phyloP scores from a whole-genome alignment of 2,329 filamentous ascomycete species.

The Calonectria pteridis region DNA sequence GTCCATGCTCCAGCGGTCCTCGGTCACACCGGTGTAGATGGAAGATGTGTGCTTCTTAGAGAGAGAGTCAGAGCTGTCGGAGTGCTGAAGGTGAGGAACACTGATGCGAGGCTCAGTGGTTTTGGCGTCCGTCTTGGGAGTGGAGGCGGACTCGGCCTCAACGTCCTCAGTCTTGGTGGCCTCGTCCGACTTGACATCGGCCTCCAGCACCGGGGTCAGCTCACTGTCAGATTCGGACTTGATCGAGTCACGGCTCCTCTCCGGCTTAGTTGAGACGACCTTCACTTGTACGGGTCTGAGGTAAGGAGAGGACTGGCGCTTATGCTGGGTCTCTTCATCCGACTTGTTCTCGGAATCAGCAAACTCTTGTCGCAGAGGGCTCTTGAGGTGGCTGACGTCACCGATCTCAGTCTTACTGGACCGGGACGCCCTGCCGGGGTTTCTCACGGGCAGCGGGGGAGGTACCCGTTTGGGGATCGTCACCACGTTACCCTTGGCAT shows the following conservation, averaged over 20 bases:
- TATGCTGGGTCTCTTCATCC: conserved; percentile 38
- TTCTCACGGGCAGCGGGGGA: conserved; percentile 82
- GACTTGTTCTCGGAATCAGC: conserved; percentile 46
- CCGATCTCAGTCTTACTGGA: conserved; percentile 67
- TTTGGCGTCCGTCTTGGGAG: conserved; percentile 22
- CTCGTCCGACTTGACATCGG: conserved; percentile 7
- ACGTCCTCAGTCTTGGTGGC: conserved; percentile 7
- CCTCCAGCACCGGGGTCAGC: conserved; percentile 37
- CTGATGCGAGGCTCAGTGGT: conserved; percentile 22
- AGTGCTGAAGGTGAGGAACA: conserved; percentile 37
- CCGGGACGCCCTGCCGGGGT: conserved; percentile 73
- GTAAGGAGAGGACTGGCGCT: conserved; percentile 36
- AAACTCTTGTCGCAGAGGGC: conserved; percentile 65
- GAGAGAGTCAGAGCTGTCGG: conserved; percentile 46
- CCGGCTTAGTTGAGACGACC: conserved; percentile 14
- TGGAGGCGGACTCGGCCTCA: conserved; percentile 14
- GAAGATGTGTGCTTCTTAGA: conserved; percentile 54
- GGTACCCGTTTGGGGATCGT: conserved; percentile 85
- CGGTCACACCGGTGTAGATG: conserved; percentile 53
- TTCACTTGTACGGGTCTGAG: conserved; percentile 37
- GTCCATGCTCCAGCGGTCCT: conserved; percentile 54
- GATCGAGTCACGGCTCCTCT: conserved; percentile 29
- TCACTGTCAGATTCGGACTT: conserved; percentile 39
- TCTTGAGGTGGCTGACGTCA: conserved; percentile 66
- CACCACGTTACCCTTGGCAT: conserved; percentile 82